Conservation (phyloP, 495 filamentous ascomycete genomes). For the Aspergillus sclerotioniger region DNA sequence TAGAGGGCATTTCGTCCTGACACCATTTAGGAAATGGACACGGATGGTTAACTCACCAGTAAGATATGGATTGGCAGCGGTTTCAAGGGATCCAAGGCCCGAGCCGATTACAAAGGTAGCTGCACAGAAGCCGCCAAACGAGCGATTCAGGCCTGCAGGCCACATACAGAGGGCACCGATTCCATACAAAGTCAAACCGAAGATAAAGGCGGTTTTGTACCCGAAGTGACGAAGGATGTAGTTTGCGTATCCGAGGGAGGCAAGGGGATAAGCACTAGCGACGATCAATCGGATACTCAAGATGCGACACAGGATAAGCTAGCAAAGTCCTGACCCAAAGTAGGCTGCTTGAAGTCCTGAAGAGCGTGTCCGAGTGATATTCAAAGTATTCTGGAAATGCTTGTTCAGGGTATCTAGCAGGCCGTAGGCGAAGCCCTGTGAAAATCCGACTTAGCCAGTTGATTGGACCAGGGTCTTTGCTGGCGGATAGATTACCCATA, state of each 20-base stretch:
- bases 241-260: conserved; percentile 60
- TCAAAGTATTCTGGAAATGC: conserved; percentile 54
- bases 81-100: conserved; percentile 54
- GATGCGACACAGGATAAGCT: background rate
- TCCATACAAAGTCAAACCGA: conserved; percentile 49
- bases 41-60: conserved; percentile 30
- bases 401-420: conserved; percentile 49
- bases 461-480: background rate
- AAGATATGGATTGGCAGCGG: conserved; percentile 57
- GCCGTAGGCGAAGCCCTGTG: conserved; percentile 52
- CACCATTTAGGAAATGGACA: too few species aligned
- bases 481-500: conserved; percentile 48
- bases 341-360: conserved; percentile 56
- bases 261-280: conserved; percentile 54
- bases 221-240: conserved; percentile 52
- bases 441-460: conserved; percentile 6
- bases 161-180: conserved; percentile 56
- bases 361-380: conserved; percentile 49
- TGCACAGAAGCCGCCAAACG: conserved; percentile 60
- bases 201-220: conserved; percentile 55
- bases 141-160: conserved; percentile 51
- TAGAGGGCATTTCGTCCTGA: background rate
- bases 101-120: conserved; percentile 58
- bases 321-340: conserved; percentile 36
- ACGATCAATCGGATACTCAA: background rate